phyloP scores from a whole-genome alignment of 148 eudicot genomes.

The Mesembryanthemum crystallinum region DNA sequence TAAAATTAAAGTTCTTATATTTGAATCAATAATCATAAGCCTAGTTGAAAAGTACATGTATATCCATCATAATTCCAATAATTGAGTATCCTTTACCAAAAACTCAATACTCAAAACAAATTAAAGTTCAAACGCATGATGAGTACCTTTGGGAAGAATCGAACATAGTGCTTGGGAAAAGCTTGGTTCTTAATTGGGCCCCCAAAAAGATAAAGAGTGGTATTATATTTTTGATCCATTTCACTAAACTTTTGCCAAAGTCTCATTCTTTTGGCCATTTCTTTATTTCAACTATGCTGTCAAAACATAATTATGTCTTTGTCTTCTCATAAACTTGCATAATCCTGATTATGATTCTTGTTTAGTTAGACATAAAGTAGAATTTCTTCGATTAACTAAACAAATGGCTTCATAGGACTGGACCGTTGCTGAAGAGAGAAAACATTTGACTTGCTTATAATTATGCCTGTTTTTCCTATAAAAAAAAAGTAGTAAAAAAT shows the following conservation, averaged over 20 bases:
- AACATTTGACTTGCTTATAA: too few relatives aligned
- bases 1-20: too few relatives aligned
- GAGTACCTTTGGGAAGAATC: constrained; percentile 22
- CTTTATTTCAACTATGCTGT: neutral
- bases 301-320: neutral
- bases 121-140: constrained; percentile 20
- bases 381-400: neutral
- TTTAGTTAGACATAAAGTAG: neutral
- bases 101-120: neutral
- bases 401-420: neutral
- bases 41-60: too few relatives aligned
- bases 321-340: neutral
- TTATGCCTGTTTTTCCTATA: too few relatives aligned
- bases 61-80: constrained; percentile 16
- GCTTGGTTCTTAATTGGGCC: constrained; percentile 15
- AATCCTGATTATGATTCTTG: neutral
- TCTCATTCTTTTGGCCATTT: neutral
- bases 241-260: neutral
- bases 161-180: constrained; percentile 21
- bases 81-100: constrained; percentile 17
- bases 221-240: neutral
- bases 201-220: constrained; percentile 5
- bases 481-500: too few relatives aligned
- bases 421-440: neutral
- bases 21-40: too few relatives aligned